Evolutionary conservation across 805 yeast species (phyloP).

Genomic region (Starmerella tilneyi): DNA sequence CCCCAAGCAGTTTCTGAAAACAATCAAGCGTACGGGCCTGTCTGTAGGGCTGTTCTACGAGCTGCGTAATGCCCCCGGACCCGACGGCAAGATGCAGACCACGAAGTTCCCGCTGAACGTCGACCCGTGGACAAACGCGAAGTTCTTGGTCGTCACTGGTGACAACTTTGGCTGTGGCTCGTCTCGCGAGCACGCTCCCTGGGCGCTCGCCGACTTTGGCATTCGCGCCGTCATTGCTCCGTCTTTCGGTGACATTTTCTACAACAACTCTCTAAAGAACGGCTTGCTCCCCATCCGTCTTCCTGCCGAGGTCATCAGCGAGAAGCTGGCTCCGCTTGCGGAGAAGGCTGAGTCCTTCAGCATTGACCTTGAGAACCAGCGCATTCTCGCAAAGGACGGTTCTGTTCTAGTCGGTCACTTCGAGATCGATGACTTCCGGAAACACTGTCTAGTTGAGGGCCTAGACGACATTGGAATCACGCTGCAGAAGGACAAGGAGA

Average conservation of each 20-base stretch:
- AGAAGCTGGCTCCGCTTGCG: conserved; percentile 72
- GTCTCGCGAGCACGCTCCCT: conserved; percentile 98
- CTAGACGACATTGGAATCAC: conserved; percentile 96
- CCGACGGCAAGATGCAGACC: conserved; percentile 47
- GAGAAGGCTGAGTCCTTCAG: conserved; percentile 58
- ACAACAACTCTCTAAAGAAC: conserved; percentile 93
- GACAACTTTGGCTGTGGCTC: conserved; percentile 99
- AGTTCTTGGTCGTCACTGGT: conserved; percentile 83
- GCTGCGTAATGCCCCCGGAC: conserved; percentile 57
- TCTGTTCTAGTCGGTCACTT: conserved; percentile 72
- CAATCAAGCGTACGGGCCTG: conserved; percentile 94
- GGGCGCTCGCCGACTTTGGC: conserved; percentile 98
- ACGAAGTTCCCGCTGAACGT: conserved; percentile 90
- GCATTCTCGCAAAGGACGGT: conserved; percentile 50
- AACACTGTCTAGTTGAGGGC: conserved; percentile 89
- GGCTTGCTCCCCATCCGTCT: conserved; percentile 88
- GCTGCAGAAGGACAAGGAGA: conserved; percentile 73
- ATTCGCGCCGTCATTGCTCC: conserved; percentile 94
- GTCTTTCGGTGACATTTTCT: conserved; percentile 95
- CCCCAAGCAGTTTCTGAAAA: conserved; percentile 95
- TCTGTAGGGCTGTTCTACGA: conserved; percentile 84
- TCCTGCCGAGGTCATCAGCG: conserved; percentile 62
- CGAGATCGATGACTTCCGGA: conserved; percentile 83
- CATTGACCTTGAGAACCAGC: conserved; percentile 80
- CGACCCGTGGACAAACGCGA: conserved; percentile 68